Evolutionary conservation across 73 alveolate species (phyloP).

Genomic region (Paramecium caudatum): DNA sequence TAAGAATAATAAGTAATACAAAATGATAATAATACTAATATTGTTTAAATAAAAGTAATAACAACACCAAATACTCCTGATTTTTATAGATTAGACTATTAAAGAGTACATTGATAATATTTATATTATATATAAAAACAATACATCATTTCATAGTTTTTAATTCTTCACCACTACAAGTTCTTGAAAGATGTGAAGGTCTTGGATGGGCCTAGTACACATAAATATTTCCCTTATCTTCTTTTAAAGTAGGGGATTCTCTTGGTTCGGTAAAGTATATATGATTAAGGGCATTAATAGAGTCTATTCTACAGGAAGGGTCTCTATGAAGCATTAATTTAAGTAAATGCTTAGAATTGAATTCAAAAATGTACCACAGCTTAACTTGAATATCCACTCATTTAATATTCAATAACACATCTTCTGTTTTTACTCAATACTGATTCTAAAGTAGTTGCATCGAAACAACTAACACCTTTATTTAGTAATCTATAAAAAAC

Average conservation of each 20-base stretch:
- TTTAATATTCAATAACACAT: conserved; percentile 50
- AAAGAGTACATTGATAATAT: too few species aligned
- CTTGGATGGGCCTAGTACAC: conserved; percentile 48
- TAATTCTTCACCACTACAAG: background rate
- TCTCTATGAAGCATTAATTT: conserved; percentile 31
- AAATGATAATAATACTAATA: too few species aligned
- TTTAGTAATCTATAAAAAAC: conserved; percentile 50
- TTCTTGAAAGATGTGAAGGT: conserved; percentile 20
- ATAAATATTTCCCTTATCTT: conserved; percentile 40
- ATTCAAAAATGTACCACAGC: conserved; percentile 44
- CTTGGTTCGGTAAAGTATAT: conserved; percentile 1
- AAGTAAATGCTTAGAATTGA: conserved; percentile 43
- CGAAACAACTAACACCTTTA: conserved; percentile 63
- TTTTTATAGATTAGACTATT: too few species aligned
- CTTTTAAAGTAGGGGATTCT: conserved; percentile 37
- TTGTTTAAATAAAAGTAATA: too few species aligned
- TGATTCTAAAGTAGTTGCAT: conserved; percentile 36
- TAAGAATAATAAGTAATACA: too few species aligned
- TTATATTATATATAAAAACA: too few species aligned
- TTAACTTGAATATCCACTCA: conserved; percentile 24
- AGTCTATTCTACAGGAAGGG: conserved; percentile 18
- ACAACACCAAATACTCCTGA: too few species aligned
- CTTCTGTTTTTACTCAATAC: conserved; percentile 30
- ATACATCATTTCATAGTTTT: conserved; percentile 32
- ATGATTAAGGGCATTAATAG: conserved; percentile 32